Base-by-base conservation (phyloP, 169 alveolate species). In the Eimeria zaria region DNA sequence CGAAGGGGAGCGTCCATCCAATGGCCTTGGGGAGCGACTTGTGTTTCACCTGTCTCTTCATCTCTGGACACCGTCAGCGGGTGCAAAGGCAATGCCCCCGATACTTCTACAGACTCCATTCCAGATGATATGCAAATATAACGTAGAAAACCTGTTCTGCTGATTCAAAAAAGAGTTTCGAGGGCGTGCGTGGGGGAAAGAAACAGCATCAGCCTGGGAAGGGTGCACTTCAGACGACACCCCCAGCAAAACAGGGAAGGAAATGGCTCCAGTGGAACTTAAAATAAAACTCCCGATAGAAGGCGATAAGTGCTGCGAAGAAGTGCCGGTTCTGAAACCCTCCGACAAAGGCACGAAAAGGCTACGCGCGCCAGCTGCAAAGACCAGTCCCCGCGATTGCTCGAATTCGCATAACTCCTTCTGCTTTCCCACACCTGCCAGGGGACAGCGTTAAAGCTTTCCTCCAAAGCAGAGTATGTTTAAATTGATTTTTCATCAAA, bases 211-310 rank as follows among this genome's bases (percentile, higher is more conserved):
- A 27, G 83, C 83, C 53, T 39, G 33, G 83, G 55, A 33, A 39
- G 55, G 53, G 83, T 39, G 83, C 83, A 73, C 83, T 73, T 73
- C 83, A 73, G 36, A 53, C 83, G 53, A 73, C 55, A 14, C 83
- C 53, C 83, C 55, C 55, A 39, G 67, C 44, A 78, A 18, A 44
- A 78, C 46, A 27, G 88, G 60, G n/a, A 24, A 12, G 44, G 6
- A 46, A 11, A 76, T 24, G 88, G 64, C 46, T 78, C 46, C 30
- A n/a, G 48, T 46, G 64, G 14, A 46, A 44, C 88, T 78, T 3
- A 46, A 46, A 0, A 44, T 46, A 78, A 78, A 44, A 78, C 88
- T 48, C 88, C 67, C 24, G 4, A 24, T 51, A 48, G 20, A 74
- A 27, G n/a, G 88, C 67, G 88, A 78, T 48, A 27, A 51, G 11